Conservation (phyloP, 129 eudicot species). For the Chrysanthemum seticuspe region DNA sequence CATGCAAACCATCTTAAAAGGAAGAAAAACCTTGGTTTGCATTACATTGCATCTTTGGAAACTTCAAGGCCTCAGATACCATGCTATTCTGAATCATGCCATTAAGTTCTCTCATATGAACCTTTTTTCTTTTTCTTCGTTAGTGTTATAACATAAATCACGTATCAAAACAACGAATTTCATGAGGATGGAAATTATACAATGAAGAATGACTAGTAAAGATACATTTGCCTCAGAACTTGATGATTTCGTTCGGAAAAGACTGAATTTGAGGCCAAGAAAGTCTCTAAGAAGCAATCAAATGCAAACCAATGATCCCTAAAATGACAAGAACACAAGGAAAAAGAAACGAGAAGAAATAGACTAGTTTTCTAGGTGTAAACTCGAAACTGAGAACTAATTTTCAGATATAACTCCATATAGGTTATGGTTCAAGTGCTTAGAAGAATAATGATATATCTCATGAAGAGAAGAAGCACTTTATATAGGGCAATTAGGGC, state of each 20-base stretch:
- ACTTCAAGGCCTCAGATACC: conserved; percentile 22
- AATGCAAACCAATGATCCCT: conserved; percentile 13
- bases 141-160: not conserved
- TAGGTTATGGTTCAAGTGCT: too few relatives aligned
- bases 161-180: too few relatives aligned
- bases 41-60: conserved; percentile 20
- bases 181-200: not conserved
- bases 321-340: too few relatives aligned
- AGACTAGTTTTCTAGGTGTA: too few relatives aligned
- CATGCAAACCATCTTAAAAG: not conserved
- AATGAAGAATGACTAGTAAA: conserved; percentile 6
- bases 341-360: too few relatives aligned
- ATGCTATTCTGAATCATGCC: conserved; percentile 24
- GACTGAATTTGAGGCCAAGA: not conserved
- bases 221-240: conserved; percentile 20
- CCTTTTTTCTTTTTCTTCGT: not conserved
- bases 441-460: too few relatives aligned
- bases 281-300: conserved; percentile 18
- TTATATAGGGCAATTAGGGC: not conserved
- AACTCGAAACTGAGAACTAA: too few relatives aligned
- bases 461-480: too few relatives aligned
- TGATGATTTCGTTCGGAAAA: conserved; percentile 19
- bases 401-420: too few relatives aligned
- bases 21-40: not conserved
- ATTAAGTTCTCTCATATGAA: conserved; percentile 18